Evolutionary conservation across 176 grass and related monocot genomes (phyloP), one percentile per base, ranked within the genome.

Genomic region (Avena atlantica): DNA sequence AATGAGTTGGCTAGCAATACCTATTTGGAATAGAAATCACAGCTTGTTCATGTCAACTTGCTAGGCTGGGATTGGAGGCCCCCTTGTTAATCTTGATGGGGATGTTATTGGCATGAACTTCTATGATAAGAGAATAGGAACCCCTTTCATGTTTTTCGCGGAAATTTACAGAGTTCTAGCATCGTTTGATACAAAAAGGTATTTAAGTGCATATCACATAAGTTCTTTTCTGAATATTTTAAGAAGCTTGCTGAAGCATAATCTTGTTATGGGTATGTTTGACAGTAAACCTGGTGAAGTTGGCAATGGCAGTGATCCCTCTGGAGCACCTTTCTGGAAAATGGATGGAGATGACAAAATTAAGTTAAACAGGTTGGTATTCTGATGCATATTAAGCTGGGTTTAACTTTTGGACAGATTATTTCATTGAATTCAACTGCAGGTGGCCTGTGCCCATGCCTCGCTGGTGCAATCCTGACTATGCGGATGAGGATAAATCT

Each of bases 61-160:
- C 1, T 85, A 85, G 83, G 84, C n/a, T 37, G 85, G 77, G 53
- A 85, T 85, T 78, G 83, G 73, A 66, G 82, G 83, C 4, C 75
- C 84, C 5, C 34, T 69, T 79, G 62, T 86, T 70, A 8, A 4
- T 20, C 24, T 78, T 15, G 63, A 86, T 13, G 85, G 65, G 24
- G 16, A 42, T 42, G 17, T 70, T 70, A 42, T 70, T 70, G 67
- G 67, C 67, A 70, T 70, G 67, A 70, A 51, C 59, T 85, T 65
- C 17, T 79, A 86, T 80, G 84, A 71, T 6, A 86, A 14, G 21
- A 55, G 69, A 59, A 34, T 70, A 79, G 76, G 53, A 58, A 58
- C 76, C 13, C 64, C 76, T 52, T 79, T 45, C 37, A 6, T 86
- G 12, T 31, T 5, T 47, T 11, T 76, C 21, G 8, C 9, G 63